phyloP scores from a whole-genome alignment of 2,329 filamentous ascomycete species.

The Penicillium rolfsii region DNA sequence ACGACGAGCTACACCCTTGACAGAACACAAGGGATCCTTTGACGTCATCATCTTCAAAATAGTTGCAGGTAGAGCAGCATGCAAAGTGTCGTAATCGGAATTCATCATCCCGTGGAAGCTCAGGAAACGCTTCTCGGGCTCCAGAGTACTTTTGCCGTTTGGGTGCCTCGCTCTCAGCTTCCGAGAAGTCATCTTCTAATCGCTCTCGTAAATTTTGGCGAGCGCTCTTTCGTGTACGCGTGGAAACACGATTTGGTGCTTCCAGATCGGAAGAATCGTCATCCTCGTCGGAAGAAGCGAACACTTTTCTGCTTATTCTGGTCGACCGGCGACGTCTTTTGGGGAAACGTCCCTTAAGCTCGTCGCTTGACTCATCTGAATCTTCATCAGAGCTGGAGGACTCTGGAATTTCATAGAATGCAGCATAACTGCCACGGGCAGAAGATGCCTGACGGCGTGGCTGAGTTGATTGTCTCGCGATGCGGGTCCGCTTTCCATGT shows the following conservation, averaged over 20 bases:
- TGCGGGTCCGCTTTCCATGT: slow-evolving; percentile 9
- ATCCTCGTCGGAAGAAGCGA: slow-evolving; percentile 10
- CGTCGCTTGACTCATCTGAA: slow-evolving; percentile 11
- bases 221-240: slow-evolving; percentile 32
- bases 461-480: neutral
- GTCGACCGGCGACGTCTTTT: slow-evolving; percentile 1
- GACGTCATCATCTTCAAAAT: slow-evolving; percentile 55
- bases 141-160: slow-evolving; percentile 52
- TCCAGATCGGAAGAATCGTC: slow-evolving; percentile 14
- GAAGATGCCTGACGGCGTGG: slow-evolving; percentile 2
- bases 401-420: slow-evolving; percentile 1
- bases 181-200: slow-evolving; percentile 40
- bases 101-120: slow-evolving; percentile 60
- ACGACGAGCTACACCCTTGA: slow-evolving; percentile 84
- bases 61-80: slow-evolving; percentile 72
- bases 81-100: slow-evolving; percentile 73
- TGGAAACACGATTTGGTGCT: slow-evolving; percentile 36
- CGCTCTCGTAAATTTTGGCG: slow-evolving; percentile 51
- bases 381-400: slow-evolving; percentile 5
- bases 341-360: slow-evolving; percentile 1
- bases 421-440: slow-evolving; percentile 4
- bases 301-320: neutral
- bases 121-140: slow-evolving; percentile 74
- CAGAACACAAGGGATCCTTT: slow-evolving; percentile 79
- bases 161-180: slow-evolving; percentile 53